phyloP scores from a whole-genome alignment of 2,329 filamentous ascomycete genomes.

The Chrysoporthe austroafricana region DNA sequence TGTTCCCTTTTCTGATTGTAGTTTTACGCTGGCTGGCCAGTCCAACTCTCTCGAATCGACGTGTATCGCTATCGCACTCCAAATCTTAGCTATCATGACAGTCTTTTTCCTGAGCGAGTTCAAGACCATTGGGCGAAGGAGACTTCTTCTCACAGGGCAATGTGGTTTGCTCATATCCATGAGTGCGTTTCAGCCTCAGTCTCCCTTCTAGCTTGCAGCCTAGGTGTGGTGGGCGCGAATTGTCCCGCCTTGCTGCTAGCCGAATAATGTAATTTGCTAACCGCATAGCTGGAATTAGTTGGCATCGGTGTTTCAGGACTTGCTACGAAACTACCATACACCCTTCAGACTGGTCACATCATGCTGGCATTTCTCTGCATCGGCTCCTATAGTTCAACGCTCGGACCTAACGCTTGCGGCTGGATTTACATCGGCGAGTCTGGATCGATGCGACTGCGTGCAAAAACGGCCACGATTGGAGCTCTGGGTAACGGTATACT shows the following conservation, averaged over 20 bases:
- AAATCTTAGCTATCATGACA: conserved; percentile 8
- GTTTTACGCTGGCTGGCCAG: conserved; percentile 10
- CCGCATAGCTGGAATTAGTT: neutral
- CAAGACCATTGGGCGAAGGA: neutral
- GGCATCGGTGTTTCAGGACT: conserved; percentile 2
- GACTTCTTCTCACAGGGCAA: conserved; percentile 2
- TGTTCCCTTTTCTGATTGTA: neutral
- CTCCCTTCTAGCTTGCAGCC: neutral
- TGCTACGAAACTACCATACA: conserved; percentile 1
- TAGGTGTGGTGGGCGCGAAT: neutral
- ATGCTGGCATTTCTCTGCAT: conserved; percentile 13
- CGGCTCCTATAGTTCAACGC: neutral
- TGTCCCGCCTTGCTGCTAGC: neutral
- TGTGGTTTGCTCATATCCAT: conserved; percentile 7
- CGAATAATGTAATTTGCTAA: neutral
- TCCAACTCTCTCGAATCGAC: conserved; percentile 12
- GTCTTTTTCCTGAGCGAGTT: conserved; percentile 9
- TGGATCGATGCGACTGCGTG: conserved; percentile 3
- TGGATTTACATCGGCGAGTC: conserved; percentile 13
- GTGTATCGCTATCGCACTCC: conserved; percentile 9
- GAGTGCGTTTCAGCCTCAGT: neutral
- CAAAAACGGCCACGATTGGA: conserved; percentile 3
- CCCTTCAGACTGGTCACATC: neutral
- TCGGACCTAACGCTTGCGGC: conserved; percentile 9
- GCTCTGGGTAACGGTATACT: conserved; percentile 5